Evolutionary conservation across 2,329 filamentous ascomycete species (phyloP), one percentile per base, ranked within the genome.

Genomic region (Verruconis gallopava): DNA sequence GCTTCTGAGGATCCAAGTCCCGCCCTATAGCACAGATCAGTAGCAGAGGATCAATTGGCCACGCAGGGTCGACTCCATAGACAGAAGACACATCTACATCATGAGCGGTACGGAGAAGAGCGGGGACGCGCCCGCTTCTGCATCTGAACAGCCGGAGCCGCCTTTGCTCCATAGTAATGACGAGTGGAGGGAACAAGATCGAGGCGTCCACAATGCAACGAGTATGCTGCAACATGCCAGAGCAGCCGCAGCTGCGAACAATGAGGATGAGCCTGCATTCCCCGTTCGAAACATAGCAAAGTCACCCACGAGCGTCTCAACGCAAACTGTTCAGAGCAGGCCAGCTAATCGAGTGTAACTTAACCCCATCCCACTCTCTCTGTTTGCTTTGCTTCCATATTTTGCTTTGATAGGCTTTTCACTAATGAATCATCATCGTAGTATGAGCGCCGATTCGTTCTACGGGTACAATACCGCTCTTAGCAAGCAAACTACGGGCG

Each of bases 361-460:
- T n/a, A n/a, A n/a, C n/a, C n/a, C n/a, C n/a, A 5, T 38, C n/a
- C 17, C 17, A 22, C 19, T 38, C 36, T 14, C 4, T n/a, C 37
- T 38, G n/a, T 38, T 25, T 40, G 30, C 38, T 40, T 18, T 28
- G 15, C 25, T 18, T 21, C n/a, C 20, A 20, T 12, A 25, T 25
- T 14, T 25, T 25, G 18, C 14, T 30, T 9, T n/a, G 25, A 18
- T 28, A 40, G 19, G 15, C 14, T 9, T 9, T 9, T n/a, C n/a
- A 9, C 6, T 30, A n/a, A 30, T 30, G n/a, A 9, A 9, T 9
- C 6, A 9, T n/a, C 25, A 9, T 30, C 25, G 25, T 33, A 43
- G 41, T 21, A 43, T 38, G 36, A 43, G 41, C 21, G 41, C 41
- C 17, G 41, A 43, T 19, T 36, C 28, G 14, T 43, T 38, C 18